These are phyloP conservation scores for Musa acuminata DNA, from an alignment of 176 grass and related monocot genomes.

Conservation along the genomic window DNA sequence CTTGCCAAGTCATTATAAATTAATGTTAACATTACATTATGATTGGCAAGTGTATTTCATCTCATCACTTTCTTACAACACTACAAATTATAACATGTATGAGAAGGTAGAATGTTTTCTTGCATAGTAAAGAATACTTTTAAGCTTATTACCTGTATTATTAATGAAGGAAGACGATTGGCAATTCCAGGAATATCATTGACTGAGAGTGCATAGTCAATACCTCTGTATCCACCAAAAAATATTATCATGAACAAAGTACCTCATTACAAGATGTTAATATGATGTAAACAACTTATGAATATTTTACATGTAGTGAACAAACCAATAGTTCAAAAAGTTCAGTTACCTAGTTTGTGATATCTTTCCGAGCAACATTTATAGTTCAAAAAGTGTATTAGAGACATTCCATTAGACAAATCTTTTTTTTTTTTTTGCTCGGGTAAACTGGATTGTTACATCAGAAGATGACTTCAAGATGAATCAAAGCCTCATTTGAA, in stretches of 20 bases:
- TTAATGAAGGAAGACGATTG: slow-evolving; percentile 36
- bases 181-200: slow-evolving; percentile 46
- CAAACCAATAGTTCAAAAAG: neutral
- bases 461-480: no score
- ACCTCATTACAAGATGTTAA: neutral
- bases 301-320: neutral
- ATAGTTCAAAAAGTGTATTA: neutral
- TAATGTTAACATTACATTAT: neutral
- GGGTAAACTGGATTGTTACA: no score
- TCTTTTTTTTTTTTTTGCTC: no score
- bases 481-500: no score
- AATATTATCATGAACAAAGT: neutral
- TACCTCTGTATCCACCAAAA: slow-evolving; percentile 49
- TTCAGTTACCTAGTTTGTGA: neutral
- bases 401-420: neutral
- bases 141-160: slow-evolving; percentile 47
- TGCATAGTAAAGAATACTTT: neutral
- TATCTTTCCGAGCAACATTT: neutral
- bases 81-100: neutral
- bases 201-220: slow-evolving; percentile 70
- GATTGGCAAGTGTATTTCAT: no score
- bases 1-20: neutral
- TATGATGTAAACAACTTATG: neutral
- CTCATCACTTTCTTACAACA: neutral
- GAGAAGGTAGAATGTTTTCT: neutral